A percentile compares a stretch with the other conserved stretches of the same genome.
Evolutionary conservation across 2,329 filamentous ascomycete genomes (phyloP).

Genomic region (Ceratocystis colombiana): DNA sequence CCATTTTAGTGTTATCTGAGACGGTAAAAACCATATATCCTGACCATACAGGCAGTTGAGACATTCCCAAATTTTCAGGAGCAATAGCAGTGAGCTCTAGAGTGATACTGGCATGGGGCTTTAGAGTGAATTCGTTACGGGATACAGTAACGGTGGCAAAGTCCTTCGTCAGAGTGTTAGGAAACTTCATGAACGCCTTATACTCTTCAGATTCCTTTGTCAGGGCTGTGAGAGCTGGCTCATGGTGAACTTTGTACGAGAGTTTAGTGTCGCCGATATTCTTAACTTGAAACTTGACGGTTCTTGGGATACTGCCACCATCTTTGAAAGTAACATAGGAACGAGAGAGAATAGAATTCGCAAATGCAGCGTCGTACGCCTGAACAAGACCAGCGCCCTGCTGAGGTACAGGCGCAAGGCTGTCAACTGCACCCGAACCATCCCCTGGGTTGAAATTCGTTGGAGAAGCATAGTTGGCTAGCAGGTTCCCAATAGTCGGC

Average conservation of each 20-base stretch:
- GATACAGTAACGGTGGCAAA: constrained; percentile 39
- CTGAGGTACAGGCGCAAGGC: constrained; percentile 47
- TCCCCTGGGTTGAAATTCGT: constrained; percentile 40
- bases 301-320: constrained; percentile 44
- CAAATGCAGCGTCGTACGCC: constrained; percentile 47
- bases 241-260: constrained; percentile 44
- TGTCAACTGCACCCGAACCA: constrained; percentile 32
- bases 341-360: constrained; percentile 43
- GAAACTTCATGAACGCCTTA: constrained; percentile 32
- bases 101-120: constrained; percentile 27
- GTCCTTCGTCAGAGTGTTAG: constrained; percentile 37
- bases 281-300: constrained; percentile 44
- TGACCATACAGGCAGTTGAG: constrained; percentile 36
- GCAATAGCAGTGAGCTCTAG: constrained; percentile 32
- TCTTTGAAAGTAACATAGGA: constrained; percentile 56
- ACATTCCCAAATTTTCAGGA: constrained; percentile 29
- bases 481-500: constrained; percentile 39
- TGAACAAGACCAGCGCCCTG: constrained; percentile 52
- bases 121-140: constrained; percentile 36
- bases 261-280: constrained; percentile 43
- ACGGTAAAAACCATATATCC: constrained; percentile 37
- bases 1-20: constrained; percentile 33
- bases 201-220: constrained; percentile 35
- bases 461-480: constrained; percentile 43
- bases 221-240: constrained; percentile 45